Evolutionary conservation across 768 basidiomycete species (phyloP), one percentile per base, ranked within the genome.

Genomic region (Amanita fuliginea): DNA sequence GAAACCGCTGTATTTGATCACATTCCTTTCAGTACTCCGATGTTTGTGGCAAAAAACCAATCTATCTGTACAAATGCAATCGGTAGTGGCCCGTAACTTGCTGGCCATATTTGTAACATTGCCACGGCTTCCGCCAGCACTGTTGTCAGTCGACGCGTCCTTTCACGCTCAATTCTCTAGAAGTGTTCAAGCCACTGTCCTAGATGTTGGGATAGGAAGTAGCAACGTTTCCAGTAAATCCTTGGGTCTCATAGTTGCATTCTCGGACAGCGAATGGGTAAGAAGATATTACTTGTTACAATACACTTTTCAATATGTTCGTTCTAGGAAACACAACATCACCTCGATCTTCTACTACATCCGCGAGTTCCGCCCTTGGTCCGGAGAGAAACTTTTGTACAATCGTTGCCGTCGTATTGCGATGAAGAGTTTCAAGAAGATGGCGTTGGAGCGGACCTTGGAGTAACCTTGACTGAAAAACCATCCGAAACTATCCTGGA

Each of bases 331-430:
- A 24, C 30, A 6, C 64, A 71, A 52, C 65, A 58, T 18, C 65
- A 65, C 32, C 58, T 85, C 42, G 85, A 86, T 51, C 60, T 81
- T 22, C 64, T 90, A 19, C 59, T 93, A 9, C 90, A 92, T 57
- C 88, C 89, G 41, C 81, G 87, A 18, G 70, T 86, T 4, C 90
- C 90, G 7, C 84, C 88, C 6, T 64, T 87, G 10, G 69, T 88
- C 47, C 78, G 83, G 40, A 71, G 82, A 3, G 62, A 85, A 50
- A 85, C 86, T 13, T 69, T 74, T 26, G 59, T 84, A 9, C 84
- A 84, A 53, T 62, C 71, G 1, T 59, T 88, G 13, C 73, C 80
- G 10, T 68, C 89, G 24, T 80, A 78, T 55, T 73, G 71, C 22
- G 64, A 67, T 2, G 83, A 88, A 54, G 84, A 86, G 57, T 71